Evolutionary conservation across 2,329 filamentous ascomycete genomes (phyloP).

Genomic region (Dactylellina leptospora): DNA sequence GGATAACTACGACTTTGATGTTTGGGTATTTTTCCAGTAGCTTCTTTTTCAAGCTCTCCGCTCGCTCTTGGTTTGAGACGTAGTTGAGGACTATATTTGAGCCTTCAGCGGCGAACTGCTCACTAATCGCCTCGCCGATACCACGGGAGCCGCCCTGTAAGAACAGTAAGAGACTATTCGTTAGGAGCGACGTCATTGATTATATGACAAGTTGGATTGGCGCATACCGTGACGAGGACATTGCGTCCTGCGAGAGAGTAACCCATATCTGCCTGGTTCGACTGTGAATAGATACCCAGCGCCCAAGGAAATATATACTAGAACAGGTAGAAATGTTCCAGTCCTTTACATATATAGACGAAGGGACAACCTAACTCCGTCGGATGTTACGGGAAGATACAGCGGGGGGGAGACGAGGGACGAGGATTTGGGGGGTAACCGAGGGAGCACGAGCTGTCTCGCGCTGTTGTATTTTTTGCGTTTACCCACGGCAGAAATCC

Average conservation of each 20-base stretch:
- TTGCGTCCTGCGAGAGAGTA: constrained; percentile 71
- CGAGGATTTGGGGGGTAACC: constrained; percentile 13
- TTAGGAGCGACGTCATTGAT: neutral
- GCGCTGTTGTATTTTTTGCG: constrained; percentile 40
- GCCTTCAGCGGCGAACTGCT: constrained; percentile 73
- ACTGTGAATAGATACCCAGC: too few relatives aligned
- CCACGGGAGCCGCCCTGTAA: constrained; percentile 64
- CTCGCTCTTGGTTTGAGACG: constrained; percentile 69
- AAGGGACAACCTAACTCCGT: too few relatives aligned
- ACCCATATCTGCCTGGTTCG: constrained; percentile 64
- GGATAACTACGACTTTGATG: constrained; percentile 67
- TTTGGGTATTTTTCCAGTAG: constrained; percentile 64
- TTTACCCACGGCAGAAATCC: constrained; percentile 45
- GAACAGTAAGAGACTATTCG: neutral
- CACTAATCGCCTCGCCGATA: constrained; percentile 73
- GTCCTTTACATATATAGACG: too few relatives aligned
- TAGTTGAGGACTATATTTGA: constrained; percentile 80
- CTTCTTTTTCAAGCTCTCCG: constrained; percentile 68
- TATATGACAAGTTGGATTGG: neutral
- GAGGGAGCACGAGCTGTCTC: constrained; percentile 13
- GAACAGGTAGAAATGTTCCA: too few relatives aligned
- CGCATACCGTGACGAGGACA: constrained; percentile 68
- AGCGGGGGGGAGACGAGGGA: neutral
- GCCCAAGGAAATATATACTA: too few relatives aligned
- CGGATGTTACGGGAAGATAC: neutral